Evolutionary conservation across 2,329 filamentous ascomycete genomes (phyloP).

Genomic region (Fusarium heterosporum): DNA sequence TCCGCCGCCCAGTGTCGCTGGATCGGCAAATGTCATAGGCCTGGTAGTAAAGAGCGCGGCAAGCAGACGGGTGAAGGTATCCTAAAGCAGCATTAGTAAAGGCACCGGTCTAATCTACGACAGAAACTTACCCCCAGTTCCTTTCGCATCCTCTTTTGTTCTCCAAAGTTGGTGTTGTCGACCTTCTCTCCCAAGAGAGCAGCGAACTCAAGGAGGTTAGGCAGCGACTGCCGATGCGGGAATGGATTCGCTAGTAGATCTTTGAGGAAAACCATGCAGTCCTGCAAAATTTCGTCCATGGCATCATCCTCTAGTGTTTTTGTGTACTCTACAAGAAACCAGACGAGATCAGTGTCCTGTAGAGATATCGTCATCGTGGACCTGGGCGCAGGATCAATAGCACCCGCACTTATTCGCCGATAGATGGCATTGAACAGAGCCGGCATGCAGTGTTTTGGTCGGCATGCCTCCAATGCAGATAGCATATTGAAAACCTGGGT

Average conservation of each 20-base stretch:
- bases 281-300: slow-evolving; percentile 97
- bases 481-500: slow-evolving; percentile 84
- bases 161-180: slow-evolving; percentile 97
- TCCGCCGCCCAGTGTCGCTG: slow-evolving; percentile 53
- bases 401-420: slow-evolving; percentile 87
- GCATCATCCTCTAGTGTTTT: slow-evolving; percentile 93
- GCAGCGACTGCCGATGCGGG: slow-evolving; percentile 90
- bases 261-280: slow-evolving; percentile 90
- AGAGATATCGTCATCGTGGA: slow-evolving; percentile 90
- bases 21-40: slow-evolving; percentile 77
- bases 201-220: slow-evolving; percentile 87
- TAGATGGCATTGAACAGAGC: slow-evolving; percentile 97
- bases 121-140: slow-evolving; percentile 76
- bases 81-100: slow-evolving; percentile 64
- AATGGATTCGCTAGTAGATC: slow-evolving; percentile 94
- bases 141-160: slow-evolving; percentile 90
- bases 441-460: slow-evolving; percentile 91
- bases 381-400: slow-evolving; percentile 81
- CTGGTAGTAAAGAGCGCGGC: slow-evolving; percentile 95
- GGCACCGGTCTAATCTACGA: background rate
- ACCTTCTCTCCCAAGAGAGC: slow-evolving; percentile 93
- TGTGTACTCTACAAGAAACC: slow-evolving; percentile 91
- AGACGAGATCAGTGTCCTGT: slow-evolving; percentile 83
- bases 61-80: slow-evolving; percentile 87
- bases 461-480: slow-evolving; percentile 89